Percentiles rank a stretch among this genome's conserved stretches.
Conservation (phyloP, 257 asterid genomes). For the Rauvolfia tetraphylla region DNA sequence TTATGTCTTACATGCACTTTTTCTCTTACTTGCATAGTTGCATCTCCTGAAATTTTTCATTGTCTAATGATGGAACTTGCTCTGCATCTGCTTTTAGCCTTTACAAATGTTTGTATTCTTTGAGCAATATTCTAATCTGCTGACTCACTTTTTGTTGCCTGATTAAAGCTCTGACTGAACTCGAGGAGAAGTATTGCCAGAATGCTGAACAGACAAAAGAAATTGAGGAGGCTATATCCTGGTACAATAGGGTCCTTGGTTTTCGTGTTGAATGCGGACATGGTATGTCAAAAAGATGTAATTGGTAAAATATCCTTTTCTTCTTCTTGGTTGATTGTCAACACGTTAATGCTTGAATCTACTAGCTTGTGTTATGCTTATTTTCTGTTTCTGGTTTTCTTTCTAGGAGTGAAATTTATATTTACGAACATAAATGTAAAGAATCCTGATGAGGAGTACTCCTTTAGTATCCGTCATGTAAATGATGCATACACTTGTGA, state of each 20-base stretch:
- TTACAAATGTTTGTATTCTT: not conserved
- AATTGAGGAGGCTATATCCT: slow-evolving; percentile 74
- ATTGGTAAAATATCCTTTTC: not conserved
- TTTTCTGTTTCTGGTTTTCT: not conserved
- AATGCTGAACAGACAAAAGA: slow-evolving; percentile 50
- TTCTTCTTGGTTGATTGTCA: not conserved
- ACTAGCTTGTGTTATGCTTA: slow-evolving; percentile 5
- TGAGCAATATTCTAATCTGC: slow-evolving; percentile 6
- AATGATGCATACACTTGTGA: slow-evolving; percentile 72
- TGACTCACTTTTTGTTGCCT: slow-evolving; percentile 9
- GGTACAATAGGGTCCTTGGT: slow-evolving; percentile 89
- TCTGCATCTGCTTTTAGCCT: not conserved
- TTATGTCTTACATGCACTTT: not conserved
- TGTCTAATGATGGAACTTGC: not conserved
- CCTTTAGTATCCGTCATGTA: slow-evolving; percentile 66
- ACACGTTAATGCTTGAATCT: slow-evolving; percentile 1
- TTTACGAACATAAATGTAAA: slow-evolving; percentile 58
- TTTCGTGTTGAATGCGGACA: slow-evolving; percentile 78
- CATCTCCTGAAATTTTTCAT: not conserved
- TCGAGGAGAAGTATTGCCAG: slow-evolving; percentile 47
- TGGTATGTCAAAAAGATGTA: slow-evolving; percentile 43
- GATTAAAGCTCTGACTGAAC: slow-evolving; percentile 48
- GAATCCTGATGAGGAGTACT: slow-evolving; percentile 62
- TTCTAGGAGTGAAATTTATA: slow-evolving; percentile 80
- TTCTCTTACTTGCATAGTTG: not conserved